Conservation (phyloP, 2,329 filamentous ascomycete species). For the Daldinia eschscholtzii region DNA sequence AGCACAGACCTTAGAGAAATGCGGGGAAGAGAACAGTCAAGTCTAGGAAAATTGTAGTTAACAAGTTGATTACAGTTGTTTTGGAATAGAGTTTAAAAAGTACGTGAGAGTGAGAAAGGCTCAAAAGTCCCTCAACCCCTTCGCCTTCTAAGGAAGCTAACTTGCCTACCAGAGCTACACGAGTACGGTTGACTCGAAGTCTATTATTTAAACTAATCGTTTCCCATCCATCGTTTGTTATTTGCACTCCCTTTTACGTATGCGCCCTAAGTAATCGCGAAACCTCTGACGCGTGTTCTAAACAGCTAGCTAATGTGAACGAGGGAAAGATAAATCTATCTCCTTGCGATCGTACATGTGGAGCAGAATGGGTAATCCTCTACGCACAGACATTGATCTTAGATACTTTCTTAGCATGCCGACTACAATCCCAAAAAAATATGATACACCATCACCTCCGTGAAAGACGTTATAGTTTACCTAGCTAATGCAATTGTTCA, state of each 20-base stretch:
- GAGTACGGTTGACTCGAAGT: too few species aligned
- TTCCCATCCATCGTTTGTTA: too few species aligned
- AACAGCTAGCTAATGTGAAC: neutral
- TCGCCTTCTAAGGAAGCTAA: too few species aligned
- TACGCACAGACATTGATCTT: constrained; percentile 39
- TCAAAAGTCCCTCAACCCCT: too few species aligned
- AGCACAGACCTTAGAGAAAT: constrained; percentile 5
- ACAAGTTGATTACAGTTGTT: neutral
- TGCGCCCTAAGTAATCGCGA: neutral
- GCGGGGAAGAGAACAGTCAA: neutral
- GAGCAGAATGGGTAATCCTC: neutral
- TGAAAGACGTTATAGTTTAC: neutral
- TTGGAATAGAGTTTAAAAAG: neutral
- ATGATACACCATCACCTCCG: neutral
- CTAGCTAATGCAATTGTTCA: neutral
- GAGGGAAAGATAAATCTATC: neutral
- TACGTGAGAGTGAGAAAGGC: neutral
- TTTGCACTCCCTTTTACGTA: neutral
- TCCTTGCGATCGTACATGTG: neutral
- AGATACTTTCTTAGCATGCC: neutral
- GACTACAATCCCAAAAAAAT: constrained; percentile 4
- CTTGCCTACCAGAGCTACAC: too few species aligned
- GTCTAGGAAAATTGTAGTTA: neutral
- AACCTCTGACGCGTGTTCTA: neutral
- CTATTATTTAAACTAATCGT: too few species aligned